Evolutionary conservation across 2,329 filamentous ascomycete species (phyloP).

Genomic region (Exophiala bonariae): DNA sequence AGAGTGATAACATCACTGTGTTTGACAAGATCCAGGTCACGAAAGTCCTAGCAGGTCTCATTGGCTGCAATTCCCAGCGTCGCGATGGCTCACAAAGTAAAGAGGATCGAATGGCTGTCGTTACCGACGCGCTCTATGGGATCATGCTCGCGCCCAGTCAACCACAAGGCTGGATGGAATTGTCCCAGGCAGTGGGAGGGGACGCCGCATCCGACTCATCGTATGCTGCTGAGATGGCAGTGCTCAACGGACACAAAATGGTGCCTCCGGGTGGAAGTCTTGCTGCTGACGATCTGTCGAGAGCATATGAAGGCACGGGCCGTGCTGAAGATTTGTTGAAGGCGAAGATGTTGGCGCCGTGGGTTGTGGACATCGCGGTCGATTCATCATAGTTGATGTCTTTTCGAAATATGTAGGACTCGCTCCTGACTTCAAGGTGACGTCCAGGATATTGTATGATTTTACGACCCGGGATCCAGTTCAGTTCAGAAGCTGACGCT

Average conservation of each 20-base stretch:
- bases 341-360: conserved; percentile 78
- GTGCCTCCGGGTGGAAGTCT: conserved; percentile 72
- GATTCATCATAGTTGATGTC: conserved; percentile 1
- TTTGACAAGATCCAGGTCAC: conserved; percentile 69
- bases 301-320: conserved; percentile 73
- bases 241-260: conserved; percentile 72
- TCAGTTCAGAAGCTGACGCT: no score
- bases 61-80: conserved; percentile 53
- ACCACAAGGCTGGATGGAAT: conserved; percentile 76
- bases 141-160: conserved; percentile 80
- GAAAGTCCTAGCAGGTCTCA: conserved; percentile 73
- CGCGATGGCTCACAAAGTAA: conserved; percentile 36
- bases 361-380: conserved; percentile 48
- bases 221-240: conserved; percentile 71
- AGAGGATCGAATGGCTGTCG: conserved; percentile 49
- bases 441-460: no score
- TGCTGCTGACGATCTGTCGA: conserved; percentile 67
- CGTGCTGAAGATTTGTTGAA: conserved; percentile 72
- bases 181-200: conserved; percentile 58
- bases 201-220: conserved; percentile 38
- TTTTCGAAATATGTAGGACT: no score
- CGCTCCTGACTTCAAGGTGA: no score
- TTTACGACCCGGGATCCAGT: no score
- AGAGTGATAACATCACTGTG: conserved; percentile 62
- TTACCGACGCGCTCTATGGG: conserved; percentile 69